phyloP scores from a whole-genome alignment of 148 eudicot genomes.

The Fallopia convolvulus region DNA sequence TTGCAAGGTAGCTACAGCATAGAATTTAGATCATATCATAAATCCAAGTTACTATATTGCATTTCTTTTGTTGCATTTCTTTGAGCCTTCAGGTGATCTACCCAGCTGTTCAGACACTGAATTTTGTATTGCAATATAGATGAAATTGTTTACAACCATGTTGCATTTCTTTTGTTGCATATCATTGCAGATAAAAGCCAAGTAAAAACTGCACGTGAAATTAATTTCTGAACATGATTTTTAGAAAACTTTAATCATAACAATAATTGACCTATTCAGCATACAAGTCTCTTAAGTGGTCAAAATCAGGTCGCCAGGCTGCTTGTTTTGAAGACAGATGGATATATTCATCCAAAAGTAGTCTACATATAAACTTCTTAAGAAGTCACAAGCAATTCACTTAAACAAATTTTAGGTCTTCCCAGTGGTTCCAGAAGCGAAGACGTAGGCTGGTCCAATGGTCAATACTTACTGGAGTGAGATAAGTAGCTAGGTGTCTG shows the following conservation, averaged over 20 bases:
- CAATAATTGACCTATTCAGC: neutral
- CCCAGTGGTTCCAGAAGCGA: neutral
- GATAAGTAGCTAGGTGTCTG: neutral
- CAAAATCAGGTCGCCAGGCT: neutral
- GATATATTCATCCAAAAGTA: neutral
- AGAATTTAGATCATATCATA: constrained; percentile 3
- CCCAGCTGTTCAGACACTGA: neutral
- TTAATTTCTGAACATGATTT: neutral
- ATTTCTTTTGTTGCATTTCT: too few species aligned
- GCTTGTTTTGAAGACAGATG: neutral
- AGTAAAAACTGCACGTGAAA: neutral
- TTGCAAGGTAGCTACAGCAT: constrained; percentile 63
- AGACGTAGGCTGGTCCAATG: neutral
- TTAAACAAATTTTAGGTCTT: neutral
- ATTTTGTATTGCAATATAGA: neutral
- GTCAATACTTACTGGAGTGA: neutral
- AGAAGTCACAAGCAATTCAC: neutral
- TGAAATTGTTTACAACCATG: neutral
- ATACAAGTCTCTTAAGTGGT: neutral
- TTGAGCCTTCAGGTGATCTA: too few species aligned
- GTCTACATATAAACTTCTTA: neutral
- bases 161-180: neutral
- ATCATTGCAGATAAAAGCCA: neutral
- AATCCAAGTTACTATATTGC: neutral
- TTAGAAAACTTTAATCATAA: neutral